Percentiles rank a stretch among this genome's conserved stretches.
Evolutionary conservation across 441 rosid species (phyloP).

Genomic region (Pelargonium citronellum): DNA sequence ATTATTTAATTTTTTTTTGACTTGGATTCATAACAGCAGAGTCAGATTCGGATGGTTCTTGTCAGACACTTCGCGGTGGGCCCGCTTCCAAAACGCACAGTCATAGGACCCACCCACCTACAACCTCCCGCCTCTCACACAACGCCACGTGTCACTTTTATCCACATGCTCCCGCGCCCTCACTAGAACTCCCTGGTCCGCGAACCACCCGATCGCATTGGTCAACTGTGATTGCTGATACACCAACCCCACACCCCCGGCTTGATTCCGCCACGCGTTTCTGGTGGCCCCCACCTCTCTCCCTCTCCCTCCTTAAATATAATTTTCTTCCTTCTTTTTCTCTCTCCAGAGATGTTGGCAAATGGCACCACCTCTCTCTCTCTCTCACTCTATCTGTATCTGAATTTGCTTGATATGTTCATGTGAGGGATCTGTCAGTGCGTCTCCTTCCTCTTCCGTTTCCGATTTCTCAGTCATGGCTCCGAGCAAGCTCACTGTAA

Average conservation of each 20-base stretch:
- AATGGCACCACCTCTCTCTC: conserved; percentile 3
- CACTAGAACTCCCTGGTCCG: neutral
- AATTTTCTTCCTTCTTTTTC: neutral
- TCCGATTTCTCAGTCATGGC: conserved; percentile 40
- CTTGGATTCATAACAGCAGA: too few species aligned
- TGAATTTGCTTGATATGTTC: neutral
- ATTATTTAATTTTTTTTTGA: neutral
- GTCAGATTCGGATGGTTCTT: too few species aligned
- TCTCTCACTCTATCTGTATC: neutral
- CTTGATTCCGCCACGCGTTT: conserved; percentile 9
- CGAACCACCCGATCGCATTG: neutral
- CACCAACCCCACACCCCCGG: neutral
- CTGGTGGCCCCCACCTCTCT: neutral
- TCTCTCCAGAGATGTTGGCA: neutral
- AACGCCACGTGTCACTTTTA: neutral
- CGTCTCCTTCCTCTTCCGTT: conserved; percentile 10
- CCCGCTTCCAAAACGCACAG: too few species aligned
- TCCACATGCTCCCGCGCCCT: neutral
- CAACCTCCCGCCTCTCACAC: neutral
- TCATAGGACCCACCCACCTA: neutral
- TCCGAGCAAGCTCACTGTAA: conserved; percentile 56
- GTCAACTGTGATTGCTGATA: neutral
- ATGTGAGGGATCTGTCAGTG: conserved; percentile 9
- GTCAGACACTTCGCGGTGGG: too few species aligned
- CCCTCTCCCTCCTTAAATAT: neutral